Percentiles rank a stretch among this genome's conserved stretches.
These are phyloP conservation scores for Hura crepitans DNA, from an alignment of 441 rosid genomes.

Conservation along the genomic window DNA sequence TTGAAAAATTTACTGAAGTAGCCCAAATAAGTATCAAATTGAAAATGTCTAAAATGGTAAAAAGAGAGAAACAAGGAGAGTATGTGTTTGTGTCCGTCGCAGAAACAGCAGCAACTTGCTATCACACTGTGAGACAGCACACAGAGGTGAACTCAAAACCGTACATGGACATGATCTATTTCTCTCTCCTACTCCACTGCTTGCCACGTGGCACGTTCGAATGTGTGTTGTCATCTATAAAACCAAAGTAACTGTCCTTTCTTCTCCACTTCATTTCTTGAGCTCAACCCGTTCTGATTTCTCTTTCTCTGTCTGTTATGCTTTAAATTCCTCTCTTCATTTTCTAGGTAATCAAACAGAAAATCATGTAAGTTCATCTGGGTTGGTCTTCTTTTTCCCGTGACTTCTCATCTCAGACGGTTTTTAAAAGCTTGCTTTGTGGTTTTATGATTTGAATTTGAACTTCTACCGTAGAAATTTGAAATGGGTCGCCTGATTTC, in stretches of 20 bases:
- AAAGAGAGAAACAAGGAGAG: too few relatives aligned
- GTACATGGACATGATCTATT: too few relatives aligned
- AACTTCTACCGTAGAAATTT: not conserved
- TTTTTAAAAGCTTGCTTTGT: not conserved
- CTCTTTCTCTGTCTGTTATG: not conserved
- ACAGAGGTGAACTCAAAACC: too few relatives aligned
- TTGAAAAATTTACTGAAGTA: too few relatives aligned
- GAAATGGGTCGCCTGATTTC: not conserved
- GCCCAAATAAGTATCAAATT: too few relatives aligned
- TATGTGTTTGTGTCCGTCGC: not conserved
- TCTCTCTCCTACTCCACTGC: not conserved
- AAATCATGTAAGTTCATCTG: constrained; percentile 17
- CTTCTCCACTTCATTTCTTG: not conserved
- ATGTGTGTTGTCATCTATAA: constrained; percentile 26
- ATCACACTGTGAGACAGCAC: not conserved
- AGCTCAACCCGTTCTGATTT: not conserved
- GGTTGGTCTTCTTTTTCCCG: constrained; percentile 4
- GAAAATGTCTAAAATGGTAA: too few relatives aligned
- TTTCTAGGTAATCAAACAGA: not conserved
- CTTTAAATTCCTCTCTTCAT: not conserved
- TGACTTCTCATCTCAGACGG: too few relatives aligned
- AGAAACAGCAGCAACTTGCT: not conserved
- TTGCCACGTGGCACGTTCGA: constrained; percentile 26
- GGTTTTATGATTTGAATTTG: not conserved
- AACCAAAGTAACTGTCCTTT: not conserved